phyloP scores from a whole-genome alignment of 2,329 filamentous ascomycete species.

The Nothophoma quercina region DNA sequence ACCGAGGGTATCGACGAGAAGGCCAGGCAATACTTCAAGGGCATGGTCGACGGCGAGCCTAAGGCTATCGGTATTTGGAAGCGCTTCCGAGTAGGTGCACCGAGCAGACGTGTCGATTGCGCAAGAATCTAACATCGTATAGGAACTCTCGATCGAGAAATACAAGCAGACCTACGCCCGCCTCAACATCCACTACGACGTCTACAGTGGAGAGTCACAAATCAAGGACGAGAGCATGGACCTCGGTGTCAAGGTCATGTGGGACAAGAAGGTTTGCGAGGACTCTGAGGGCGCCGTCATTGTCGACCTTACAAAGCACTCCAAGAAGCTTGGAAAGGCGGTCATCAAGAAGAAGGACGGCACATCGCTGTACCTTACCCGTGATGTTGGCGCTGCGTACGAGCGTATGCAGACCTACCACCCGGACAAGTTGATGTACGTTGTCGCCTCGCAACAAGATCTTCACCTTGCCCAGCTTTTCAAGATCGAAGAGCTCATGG shows the following conservation, averaged over 20 bases:
- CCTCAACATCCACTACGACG: conserved; percentile 70
- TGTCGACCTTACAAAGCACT: conserved; percentile 74
- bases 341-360: conserved; percentile 73
- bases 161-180: conserved; percentile 70
- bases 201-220: conserved; percentile 74
- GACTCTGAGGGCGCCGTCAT: conserved; percentile 71
- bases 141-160: conserved; percentile 68
- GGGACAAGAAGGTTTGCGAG: conserved; percentile 68
- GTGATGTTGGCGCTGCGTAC: conserved; percentile 71
- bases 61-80: conserved; percentile 68
- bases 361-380: conserved; percentile 72
- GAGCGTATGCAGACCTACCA: conserved; percentile 69
- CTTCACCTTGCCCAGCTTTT: conserved; percentile 70
- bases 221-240: conserved; percentile 69
- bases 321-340: conserved; percentile 72
- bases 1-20: conserved; percentile 67
- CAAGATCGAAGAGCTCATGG: conserved; percentile 70
- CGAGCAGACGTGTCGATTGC: background rate
- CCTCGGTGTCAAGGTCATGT: conserved; percentile 65
- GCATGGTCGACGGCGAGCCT: conserved; percentile 69
- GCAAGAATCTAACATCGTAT: conserved; percentile 11
- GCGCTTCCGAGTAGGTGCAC: conserved; percentile 59
- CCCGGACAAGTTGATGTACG: conserved; percentile 74
- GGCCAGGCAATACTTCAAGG: conserved; percentile 74
- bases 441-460: conserved; percentile 70